Evolutionary conservation across 495 filamentous ascomycete genomes (phyloP), one percentile per base, ranked within the genome.

Genomic region (Parathielavia appendiculata): DNA sequence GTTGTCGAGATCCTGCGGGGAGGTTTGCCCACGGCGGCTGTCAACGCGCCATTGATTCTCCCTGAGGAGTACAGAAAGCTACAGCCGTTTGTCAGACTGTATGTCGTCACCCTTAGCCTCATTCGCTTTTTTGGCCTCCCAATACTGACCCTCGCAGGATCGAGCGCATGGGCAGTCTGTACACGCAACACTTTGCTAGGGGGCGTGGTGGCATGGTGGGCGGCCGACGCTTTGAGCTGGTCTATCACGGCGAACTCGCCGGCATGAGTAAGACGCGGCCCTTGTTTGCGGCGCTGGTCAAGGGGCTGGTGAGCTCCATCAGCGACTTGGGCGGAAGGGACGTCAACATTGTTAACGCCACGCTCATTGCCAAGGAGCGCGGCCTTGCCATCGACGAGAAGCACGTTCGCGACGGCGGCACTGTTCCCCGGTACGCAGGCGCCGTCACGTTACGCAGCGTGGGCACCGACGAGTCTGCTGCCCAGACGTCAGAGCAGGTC

Each of bases 321-420:
- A 79, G 76, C 53, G 79, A 79, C 56, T 66, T 74, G 0, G 81
- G 79, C 49, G 83, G 80, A 2, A 63, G 83, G 34, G 84, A 87
- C 58, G 81, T 90, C 61, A 89, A 88, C 72, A 86, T 89, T 41
- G 86, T 89, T 59, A 89, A 90, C 63, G 86, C 86, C 0, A 80
- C 81, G 20, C 73, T 87, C 53, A 76, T 90, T 17, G 83, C 86
- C 35, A 79, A 79, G 54, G 84, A 88, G 60, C 82, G 85, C 52
- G 86, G 86, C 11, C 83, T 90, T 57, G 75, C 81, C 34, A 80
- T 90, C 51, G 85, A 83, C 63, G 86, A 90, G 71, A 79, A 76
- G 26, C 79, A 82, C 49, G 75, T 75, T 7, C 74, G 83, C 20
- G 78, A 83, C 36, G 73, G 72, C 12, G 66, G 58, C 40, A 68